Base-by-base conservation (phyloP, 768 basidiomycete species). In the Coprinopsis sp. region DNA sequence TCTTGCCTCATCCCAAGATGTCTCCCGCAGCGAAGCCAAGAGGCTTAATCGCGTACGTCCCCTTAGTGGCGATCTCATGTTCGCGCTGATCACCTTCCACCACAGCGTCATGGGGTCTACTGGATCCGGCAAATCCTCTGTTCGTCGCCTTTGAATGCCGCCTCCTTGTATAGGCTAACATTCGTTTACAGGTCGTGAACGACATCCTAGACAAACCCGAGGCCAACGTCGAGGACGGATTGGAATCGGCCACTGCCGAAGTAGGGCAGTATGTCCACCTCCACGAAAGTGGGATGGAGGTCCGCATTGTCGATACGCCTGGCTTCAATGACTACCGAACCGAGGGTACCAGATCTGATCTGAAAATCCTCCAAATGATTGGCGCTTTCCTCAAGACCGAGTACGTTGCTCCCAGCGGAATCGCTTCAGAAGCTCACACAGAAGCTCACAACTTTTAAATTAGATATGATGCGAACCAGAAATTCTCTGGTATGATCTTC, bases 401-500 rank as follows among this genome's bases (percentile, higher is more conserved):
- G 52, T 53, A 30, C 47, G 52, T 19, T 6, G 1, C 22, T 24
- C 22, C 19, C 11, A 30, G 4, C 12, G n/a, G 4, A 4, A 8
- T 18, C 37, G 25, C n/a, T 28, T 18, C 6, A 7, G 19, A 10
- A 16, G 11, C 21, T 25, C 13, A 29, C 10, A 2, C 6, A 6
- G 7, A n/a, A n/a, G n/a, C n/a, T n/a, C n/a, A n/a, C n/a, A n/a
- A n/a, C n/a, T n/a, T n/a, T n/a, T n/a, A 19, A 8, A 2, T 22
- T 19, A 47, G 36, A 18, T 18, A 37, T 25, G 45, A 46, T 1
- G n/a, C 19, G 11, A 19, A 29, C 3, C 21, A 12, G 18, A 38
- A 37, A 8, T 30, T 47, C 37, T 38, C 37, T 14, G 71, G 70
- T 10, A 59, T 72, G 56, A 62, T 72, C 36, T 71, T 70, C 52